Conservation (phyloP, 2,329 filamentous ascomycete genomes). For the Epichloe elymi region DNA sequence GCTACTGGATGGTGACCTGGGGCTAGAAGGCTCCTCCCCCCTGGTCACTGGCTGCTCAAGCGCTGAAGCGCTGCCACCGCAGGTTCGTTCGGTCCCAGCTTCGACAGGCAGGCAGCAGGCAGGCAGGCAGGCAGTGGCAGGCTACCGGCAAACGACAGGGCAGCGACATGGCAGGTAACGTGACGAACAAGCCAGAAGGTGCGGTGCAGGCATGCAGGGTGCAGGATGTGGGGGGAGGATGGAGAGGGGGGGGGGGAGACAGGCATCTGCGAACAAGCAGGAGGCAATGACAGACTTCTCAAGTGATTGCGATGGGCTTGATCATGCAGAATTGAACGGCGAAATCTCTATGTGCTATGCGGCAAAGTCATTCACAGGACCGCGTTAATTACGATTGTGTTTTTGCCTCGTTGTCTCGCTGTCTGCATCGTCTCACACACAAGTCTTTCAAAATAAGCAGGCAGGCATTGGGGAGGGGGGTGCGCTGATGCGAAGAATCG, state of each 20-base stretch:
- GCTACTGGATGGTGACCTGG: neutral
- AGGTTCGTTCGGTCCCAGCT: neutral
- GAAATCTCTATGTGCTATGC: no score
- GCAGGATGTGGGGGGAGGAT: neutral
- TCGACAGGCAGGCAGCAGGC: neutral
- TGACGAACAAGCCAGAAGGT: neutral
- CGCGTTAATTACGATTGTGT: no score
- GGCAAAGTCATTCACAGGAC: no score
- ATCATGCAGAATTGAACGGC: no score
- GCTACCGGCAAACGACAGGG: neutral
- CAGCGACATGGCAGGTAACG: conserved; percentile 1
- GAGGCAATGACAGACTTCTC: neutral
- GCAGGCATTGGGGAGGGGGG: neutral
- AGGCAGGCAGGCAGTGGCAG: neutral
- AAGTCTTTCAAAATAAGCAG: neutral
- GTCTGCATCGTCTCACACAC: neutral
- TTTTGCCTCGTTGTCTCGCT: no score
- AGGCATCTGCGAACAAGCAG: conserved; percentile 1
- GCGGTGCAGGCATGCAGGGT: neutral
- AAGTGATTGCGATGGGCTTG: no score
- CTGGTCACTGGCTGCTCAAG: neutral
- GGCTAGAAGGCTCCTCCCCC: neutral
- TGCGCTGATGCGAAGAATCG: conserved; percentile 16
- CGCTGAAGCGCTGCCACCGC: neutral
- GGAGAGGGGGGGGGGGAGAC: neutral